Conservation (phyloP, 2,329 filamentous ascomycete genomes). For the Sporothrix protearum region DNA sequence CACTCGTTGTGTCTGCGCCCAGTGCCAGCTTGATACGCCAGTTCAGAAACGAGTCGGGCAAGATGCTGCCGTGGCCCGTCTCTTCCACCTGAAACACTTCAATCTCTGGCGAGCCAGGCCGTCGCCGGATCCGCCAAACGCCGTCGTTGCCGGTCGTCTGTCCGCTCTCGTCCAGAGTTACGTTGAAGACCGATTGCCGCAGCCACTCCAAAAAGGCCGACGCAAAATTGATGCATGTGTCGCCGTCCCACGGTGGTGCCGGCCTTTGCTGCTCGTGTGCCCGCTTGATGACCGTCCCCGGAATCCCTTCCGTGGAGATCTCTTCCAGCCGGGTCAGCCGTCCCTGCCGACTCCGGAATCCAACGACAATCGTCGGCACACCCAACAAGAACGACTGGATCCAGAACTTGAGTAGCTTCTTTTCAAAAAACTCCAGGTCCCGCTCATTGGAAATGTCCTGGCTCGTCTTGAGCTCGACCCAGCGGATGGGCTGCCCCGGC, state of each 20-base stretch:
- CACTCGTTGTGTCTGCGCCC: conserved; percentile 21
- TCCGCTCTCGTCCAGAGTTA: conserved; percentile 28
- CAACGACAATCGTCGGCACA: conserved; percentile 86
- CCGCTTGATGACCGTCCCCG: conserved; percentile 52
- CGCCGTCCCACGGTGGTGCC: conserved; percentile 69
- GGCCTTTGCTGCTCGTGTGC: neutral
- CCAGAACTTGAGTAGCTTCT: conserved; percentile 94
- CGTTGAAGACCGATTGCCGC: conserved; percentile 49
- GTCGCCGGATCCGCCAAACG: conserved; percentile 74
- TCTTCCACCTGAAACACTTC: conserved; percentile 73
- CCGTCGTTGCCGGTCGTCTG: conserved; percentile 43
- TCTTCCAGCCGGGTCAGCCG: conserved; percentile 71
- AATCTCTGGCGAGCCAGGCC: conserved; percentile 59
- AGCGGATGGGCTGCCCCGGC: conserved; percentile 69
- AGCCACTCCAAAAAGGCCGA: conserved; percentile 71
- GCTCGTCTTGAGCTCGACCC: conserved; percentile 94
- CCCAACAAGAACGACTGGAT: conserved; percentile 92
- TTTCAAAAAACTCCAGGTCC: conserved; percentile 73
- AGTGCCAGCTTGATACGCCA: conserved; percentile 62
- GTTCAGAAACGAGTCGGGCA: conserved; percentile 72
- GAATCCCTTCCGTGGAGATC: conserved; percentile 74
- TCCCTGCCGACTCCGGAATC: conserved; percentile 72
- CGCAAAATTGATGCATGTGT: conserved; percentile 89
- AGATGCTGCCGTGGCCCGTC: conserved; percentile 69
- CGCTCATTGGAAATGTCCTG: conserved; percentile 64